Conservation (phyloP, 2,329 filamentous ascomycete genomes). For the Phyllosticta ampelicida region DNA sequence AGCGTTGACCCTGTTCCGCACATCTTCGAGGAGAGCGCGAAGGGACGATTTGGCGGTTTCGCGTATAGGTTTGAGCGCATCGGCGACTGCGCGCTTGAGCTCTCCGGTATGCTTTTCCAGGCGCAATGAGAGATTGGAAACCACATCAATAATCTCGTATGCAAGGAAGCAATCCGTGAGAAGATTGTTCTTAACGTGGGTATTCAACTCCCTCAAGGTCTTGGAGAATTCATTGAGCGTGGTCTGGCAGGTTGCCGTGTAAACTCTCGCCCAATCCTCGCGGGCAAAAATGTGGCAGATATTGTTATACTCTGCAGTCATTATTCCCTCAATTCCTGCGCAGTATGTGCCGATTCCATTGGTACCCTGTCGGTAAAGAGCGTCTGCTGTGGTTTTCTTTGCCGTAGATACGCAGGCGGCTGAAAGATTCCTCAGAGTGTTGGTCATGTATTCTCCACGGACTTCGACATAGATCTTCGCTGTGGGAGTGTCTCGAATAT, state of each 20-base stretch:
- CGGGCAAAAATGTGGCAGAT: slow-evolving; percentile 77
- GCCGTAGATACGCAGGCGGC: slow-evolving; percentile 71
- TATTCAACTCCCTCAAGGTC: slow-evolving; percentile 79
- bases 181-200: slow-evolving; percentile 76
- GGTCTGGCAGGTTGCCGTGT: slow-evolving; percentile 66
- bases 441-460: slow-evolving; percentile 74
- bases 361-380: slow-evolving; percentile 75
- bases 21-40: slow-evolving; percentile 73
- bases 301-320: slow-evolving; percentile 81
- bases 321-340: slow-evolving; percentile 75
- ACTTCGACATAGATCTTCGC: slow-evolving; percentile 77
- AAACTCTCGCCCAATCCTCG: slow-evolving; percentile 72
- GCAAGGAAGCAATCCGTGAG: slow-evolving; percentile 88
- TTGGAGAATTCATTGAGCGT: slow-evolving; percentile 73
- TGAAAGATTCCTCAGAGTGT: slow-evolving; percentile 74
- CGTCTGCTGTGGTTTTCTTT: slow-evolving; percentile 62
- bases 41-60: slow-evolving; percentile 87
- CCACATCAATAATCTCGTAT: slow-evolving; percentile 88
- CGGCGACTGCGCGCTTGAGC: slow-evolving; percentile 69
- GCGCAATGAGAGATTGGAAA: slow-evolving; percentile 66
- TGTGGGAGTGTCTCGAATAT: slow-evolving; percentile 51
- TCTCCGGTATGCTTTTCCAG: slow-evolving; percentile 77
- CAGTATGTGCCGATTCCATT: slow-evolving; percentile 89
- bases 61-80: slow-evolving; percentile 77
- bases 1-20: slow-evolving; percentile 54